Conservation (phyloP, 768 basidiomycete species). For the Pholiota conissans region DNA sequence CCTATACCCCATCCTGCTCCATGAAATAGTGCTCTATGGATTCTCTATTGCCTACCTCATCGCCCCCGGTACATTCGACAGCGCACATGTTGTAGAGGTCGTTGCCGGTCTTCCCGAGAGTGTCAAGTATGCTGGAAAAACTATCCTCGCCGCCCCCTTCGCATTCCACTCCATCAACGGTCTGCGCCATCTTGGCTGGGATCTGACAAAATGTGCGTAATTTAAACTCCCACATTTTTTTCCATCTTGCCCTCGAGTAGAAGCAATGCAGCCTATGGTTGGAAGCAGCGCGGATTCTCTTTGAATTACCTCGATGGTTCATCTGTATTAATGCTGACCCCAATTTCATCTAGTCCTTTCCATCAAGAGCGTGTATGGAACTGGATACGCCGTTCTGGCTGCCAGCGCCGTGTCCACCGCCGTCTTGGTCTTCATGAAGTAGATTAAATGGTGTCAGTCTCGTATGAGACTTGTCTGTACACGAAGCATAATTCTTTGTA, state of each 20-base stretch:
- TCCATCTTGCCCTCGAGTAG: background rate
- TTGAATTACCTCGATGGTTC: no score
- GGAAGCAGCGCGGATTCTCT: no score
- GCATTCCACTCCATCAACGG: slow-evolving; percentile 92
- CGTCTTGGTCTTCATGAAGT: slow-evolving; percentile 45
- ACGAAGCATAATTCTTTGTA: background rate
- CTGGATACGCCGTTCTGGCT: slow-evolving; percentile 84
- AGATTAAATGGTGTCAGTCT: slow-evolving; percentile 5
- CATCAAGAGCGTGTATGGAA: slow-evolving; percentile 75
- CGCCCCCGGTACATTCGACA: slow-evolving; percentile 79
- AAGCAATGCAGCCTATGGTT: no score
- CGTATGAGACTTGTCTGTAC: background rate
- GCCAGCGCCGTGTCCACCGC: slow-evolving; percentile 75
- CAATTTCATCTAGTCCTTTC: slow-evolving; percentile 57
- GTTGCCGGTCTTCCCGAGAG: slow-evolving; percentile 72
- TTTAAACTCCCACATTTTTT: background rate
- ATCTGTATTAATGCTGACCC: background rate
- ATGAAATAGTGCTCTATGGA: slow-evolving; percentile 77
- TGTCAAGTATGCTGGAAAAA: slow-evolving; percentile 76
- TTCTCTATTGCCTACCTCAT: slow-evolving; percentile 85
- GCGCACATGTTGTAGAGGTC: slow-evolving; percentile 71
- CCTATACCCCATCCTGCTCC: background rate
- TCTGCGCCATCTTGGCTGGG: slow-evolving; percentile 88
- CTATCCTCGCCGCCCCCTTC: slow-evolving; percentile 82
- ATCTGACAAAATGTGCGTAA: slow-evolving; percentile 80